Evolutionary conservation across 2,329 filamentous ascomycete species (phyloP).

Genomic region (Sclerotinia sclerotiorum): DNA sequence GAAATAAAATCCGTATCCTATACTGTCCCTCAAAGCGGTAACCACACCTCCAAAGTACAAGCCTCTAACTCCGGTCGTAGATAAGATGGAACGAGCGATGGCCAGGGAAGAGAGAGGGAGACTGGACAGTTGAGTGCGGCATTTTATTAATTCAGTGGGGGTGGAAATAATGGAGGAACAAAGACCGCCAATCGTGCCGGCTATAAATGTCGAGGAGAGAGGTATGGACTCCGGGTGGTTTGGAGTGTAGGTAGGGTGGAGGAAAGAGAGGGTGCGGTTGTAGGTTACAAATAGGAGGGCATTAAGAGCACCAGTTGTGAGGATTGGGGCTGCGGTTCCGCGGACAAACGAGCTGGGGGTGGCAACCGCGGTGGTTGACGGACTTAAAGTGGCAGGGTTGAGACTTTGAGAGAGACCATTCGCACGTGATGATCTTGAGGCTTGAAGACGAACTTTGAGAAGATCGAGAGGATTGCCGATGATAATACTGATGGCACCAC

Average conservation of each 20-base stretch:
- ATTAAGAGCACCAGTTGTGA: constrained; percentile 89
- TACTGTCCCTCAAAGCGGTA: constrained; percentile 78
- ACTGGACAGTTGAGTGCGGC: constrained; percentile 70
- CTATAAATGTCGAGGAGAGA: constrained; percentile 70
- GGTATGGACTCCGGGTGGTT: constrained; percentile 34
- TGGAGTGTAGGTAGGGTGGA: constrained; percentile 48
- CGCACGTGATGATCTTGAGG: constrained; percentile 43
- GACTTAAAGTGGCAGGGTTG: constrained; percentile 27
- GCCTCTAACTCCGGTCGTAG: constrained; percentile 61
- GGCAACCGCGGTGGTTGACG: constrained; percentile 41
- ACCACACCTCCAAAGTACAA: constrained; percentile 80
- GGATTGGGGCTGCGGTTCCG: constrained; percentile 79
- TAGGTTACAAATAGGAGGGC: constrained; percentile 88
- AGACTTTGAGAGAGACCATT: constrained; percentile 1
- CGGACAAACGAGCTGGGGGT: constrained; percentile 48
- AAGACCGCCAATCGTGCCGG: constrained; percentile 78
- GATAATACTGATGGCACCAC: constrained; percentile 80
- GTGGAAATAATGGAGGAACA: constrained; percentile 84
- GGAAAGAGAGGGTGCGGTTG: constrained; percentile 71
- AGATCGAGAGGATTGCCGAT: constrained; percentile 85
- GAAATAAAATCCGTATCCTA: constrained; percentile 98
- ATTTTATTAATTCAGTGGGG: constrained; percentile 90
- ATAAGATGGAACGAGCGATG: constrained; percentile 62
- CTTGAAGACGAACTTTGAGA: constrained; percentile 79
- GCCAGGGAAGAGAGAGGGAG: constrained; percentile 47